A percentile compares a stretch with the other conserved stretches of the same genome.
phyloP scores from a whole-genome alignment of 106 monocot species.

The Phalaenopsis equestris region DNA sequence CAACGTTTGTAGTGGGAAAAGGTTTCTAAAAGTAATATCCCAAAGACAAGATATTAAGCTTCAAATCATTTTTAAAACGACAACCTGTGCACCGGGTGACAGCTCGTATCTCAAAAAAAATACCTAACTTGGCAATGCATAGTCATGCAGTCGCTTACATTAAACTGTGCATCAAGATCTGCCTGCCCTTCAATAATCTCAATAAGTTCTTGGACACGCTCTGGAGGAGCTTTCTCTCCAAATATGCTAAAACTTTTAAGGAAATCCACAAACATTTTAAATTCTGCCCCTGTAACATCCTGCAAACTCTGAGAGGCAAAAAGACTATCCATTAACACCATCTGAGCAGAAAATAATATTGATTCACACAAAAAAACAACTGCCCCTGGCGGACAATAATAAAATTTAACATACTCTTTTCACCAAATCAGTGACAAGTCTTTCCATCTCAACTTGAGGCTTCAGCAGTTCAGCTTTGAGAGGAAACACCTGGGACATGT shows the following conservation, averaged over 20 bases:
- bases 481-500: conserved; percentile 71
- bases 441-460: conserved; percentile 97
- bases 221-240: conserved; percentile 63
- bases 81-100: background rate
- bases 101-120: background rate
- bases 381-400: background rate
- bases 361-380: background rate
- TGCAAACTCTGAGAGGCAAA: conserved; percentile 62
- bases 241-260: conserved; percentile 88
- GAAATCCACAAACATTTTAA: conserved; percentile 97
- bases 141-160: conserved; percentile 45
- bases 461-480: conserved; percentile 88
- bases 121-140: background rate
- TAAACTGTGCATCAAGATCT: conserved; percentile 91
- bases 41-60: background rate
- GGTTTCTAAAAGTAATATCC: background rate
- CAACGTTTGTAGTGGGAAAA: background rate
- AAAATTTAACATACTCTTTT: conserved; percentile 56
- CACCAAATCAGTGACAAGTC: conserved; percentile 84
- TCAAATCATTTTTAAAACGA: background rate
- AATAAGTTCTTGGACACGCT: conserved; percentile 82
- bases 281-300: conserved; percentile 97
- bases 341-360: background rate
- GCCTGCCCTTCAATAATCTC: conserved; percentile 96
- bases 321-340: conserved; percentile 2